phyloP scores from a whole-genome alignment of 371 early-diverging fungal genomes.

The Zancudomyces culisetae region DNA sequence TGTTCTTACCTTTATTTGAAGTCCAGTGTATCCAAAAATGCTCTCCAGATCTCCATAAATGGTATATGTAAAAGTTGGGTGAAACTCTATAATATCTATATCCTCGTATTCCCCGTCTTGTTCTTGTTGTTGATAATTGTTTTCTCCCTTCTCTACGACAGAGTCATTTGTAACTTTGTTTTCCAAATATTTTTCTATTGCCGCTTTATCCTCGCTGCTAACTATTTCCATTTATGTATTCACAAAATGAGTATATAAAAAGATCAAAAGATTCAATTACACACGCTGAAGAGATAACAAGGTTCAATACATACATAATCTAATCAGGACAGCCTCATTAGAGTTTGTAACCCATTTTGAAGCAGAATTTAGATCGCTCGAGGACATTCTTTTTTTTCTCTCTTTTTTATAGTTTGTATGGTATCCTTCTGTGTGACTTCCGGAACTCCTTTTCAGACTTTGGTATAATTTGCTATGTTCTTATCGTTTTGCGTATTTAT shows the following conservation, averaged over 20 bases:
- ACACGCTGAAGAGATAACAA: neutral
- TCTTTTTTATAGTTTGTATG: too few relatives aligned
- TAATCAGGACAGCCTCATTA: constrained; percentile 16
- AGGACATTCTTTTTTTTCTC: too few relatives aligned
- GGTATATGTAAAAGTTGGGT: constrained; percentile 66
- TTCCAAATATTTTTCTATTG: constrained; percentile 11
- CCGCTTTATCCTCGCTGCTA: constrained; percentile 14
- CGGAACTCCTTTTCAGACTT: too few relatives aligned
- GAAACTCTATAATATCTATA: constrained; percentile 19
- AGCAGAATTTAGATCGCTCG: constrained; percentile 9
- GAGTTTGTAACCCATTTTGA: constrained; percentile 21
- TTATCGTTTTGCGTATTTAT: too few relatives aligned
- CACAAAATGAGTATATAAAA: too few relatives aligned
- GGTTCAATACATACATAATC: constrained; percentile 10
- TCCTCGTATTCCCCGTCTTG: constrained; percentile 6
- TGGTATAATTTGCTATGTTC: too few relatives aligned
- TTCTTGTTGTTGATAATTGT: constrained; percentile 1
- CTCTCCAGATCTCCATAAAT: constrained; percentile 77
- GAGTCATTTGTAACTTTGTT: too few relatives aligned
- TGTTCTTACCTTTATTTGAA: constrained; percentile 31
- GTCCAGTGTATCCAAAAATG: constrained; percentile 69
- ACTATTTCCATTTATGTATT: too few relatives aligned
- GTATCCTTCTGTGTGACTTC: too few relatives aligned
- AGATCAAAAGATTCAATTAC: neutral
- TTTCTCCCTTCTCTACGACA: neutral